A percentile compares a stretch with the other conserved stretches of the same genome.
Conservation (phyloP, 257 asterid species). For the Verbascum thapsus region DNA sequence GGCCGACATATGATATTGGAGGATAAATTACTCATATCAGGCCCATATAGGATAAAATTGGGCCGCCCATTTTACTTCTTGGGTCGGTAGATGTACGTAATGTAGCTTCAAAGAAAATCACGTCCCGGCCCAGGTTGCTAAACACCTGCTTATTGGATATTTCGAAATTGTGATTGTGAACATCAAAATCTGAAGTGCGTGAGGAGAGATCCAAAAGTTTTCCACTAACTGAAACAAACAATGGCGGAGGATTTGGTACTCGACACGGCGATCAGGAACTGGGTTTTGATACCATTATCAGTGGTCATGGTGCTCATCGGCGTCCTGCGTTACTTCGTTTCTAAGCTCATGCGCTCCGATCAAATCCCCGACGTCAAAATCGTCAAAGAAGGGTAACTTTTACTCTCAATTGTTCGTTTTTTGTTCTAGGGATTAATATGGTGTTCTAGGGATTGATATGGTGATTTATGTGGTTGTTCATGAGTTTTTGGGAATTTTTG, state of each 20-base stretch:
- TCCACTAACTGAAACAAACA: conserved; percentile 7
- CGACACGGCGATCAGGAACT: conserved; percentile 96
- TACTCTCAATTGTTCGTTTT: background rate
- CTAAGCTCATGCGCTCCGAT: conserved; percentile 91
- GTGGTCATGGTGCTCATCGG: conserved; percentile 97
- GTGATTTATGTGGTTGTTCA: too few species aligned
- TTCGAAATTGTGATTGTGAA: background rate
- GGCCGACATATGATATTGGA: too few species aligned
- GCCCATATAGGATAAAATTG: too few species aligned
- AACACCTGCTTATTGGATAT: background rate
- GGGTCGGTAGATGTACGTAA: background rate
- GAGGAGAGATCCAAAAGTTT: conserved; percentile 31
- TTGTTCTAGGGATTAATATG: too few species aligned
- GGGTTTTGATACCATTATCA: conserved; percentile 93
- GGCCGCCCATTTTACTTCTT: too few species aligned
- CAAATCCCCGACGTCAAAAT: conserved; percentile 81
- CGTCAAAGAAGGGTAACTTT: conserved; percentile 83
- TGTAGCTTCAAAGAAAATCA: background rate
- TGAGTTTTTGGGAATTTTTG: conserved; percentile 3
- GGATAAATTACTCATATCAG: too few species aligned
- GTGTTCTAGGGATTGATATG: too few species aligned
- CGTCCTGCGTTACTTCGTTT: conserved; percentile 85
- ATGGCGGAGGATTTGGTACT: conserved; percentile 97
- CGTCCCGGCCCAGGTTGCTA: conserved; percentile 15
- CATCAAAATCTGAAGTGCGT: conserved; percentile 3